Base-by-base conservation (phyloP, 345 rosid genomes). In the Brassica juncea region DNA sequence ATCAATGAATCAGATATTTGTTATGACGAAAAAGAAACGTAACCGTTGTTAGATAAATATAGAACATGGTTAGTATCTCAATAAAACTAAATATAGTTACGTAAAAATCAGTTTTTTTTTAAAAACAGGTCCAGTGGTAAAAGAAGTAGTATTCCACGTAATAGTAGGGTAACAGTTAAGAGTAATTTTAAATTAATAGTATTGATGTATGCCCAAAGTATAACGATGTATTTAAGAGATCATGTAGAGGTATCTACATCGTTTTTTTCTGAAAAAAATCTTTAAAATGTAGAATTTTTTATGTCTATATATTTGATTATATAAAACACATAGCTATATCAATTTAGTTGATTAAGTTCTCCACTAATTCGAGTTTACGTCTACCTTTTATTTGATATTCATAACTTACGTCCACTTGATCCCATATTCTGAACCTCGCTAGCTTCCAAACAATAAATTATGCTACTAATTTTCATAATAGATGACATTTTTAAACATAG, bases 381-480 rank as follows among this genome's bases (percentile, higher is more conserved):
- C 16, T 76, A 60, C 34, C 32, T 66, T 75, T 44, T 12, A 62
- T 44, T 31, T 54, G 9, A 32, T 12, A 65, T 14, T 23, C 54
- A 34, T 21, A 32, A 14, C 9, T 66, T 25, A 4, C 32, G 34
- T 68, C 31, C 15, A 35, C 49, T 37, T 62, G 64, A 70, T 69
- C 49, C 80, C 30, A 49, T 70, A 62, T 70, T 70, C 75, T 70
- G 9, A 70, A 77, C 63, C 52, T 62, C 70, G 55, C 70, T 70
- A 77, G 74, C 70, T 70, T 70, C 80, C 63, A 61, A 76, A 69
- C 68, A 44, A 69, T 42, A 19, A 30, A 11, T 61, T 31, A 61
- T 77, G 39, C 37, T 31, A 31, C 57, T 60, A 59, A 60, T 30
- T 67, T 49, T 49, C 55, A 47, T 47, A 5, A 47, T 14, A 14